A percentile compares a stretch with the other conserved stretches of the same genome.
These are phyloP conservation scores for Cladobotryum mycophilum DNA, from an alignment of 2,329 filamentous ascomycete genomes.

Conservation along the genomic window DNA sequence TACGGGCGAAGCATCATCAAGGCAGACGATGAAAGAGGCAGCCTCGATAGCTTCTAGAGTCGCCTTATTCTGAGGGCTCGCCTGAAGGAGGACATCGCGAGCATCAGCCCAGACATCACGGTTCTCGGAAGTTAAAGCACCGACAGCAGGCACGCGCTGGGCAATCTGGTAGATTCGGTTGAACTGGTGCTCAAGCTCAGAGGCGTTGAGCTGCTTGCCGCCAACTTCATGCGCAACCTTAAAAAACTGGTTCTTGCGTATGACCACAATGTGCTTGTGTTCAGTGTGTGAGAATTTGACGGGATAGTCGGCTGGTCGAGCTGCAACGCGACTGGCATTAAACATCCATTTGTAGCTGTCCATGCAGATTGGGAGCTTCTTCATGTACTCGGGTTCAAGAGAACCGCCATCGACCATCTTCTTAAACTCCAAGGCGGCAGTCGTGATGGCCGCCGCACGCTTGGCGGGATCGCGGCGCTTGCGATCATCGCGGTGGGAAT, in stretches of 20 bases:
- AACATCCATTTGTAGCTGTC: constrained; percentile 99
- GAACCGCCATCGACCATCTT: constrained; percentile 75
- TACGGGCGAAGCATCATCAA: constrained; percentile 85
- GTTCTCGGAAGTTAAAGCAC: constrained; percentile 83
- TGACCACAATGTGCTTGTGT: constrained; percentile 81
- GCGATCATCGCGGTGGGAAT: constrained; percentile 93
- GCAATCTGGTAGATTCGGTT: constrained; percentile 72
- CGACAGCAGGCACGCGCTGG: constrained; percentile 66
- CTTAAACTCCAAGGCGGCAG: constrained; percentile 87
- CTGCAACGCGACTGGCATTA: constrained; percentile 82
- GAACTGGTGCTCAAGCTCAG: constrained; percentile 89
- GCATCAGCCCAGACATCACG: constrained; percentile 89
- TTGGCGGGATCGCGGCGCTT: constrained; percentile 81
- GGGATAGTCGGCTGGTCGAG: constrained; percentile 73
- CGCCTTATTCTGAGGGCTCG: constrained; percentile 72
- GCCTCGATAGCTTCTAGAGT: constrained; percentile 79
- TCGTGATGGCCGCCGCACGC: constrained; percentile 85
- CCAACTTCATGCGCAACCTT: constrained; percentile 77
- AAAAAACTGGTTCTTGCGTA: constrained; percentile 97
- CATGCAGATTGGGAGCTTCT: constrained; percentile 95
- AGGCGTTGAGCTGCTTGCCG: constrained; percentile 79
- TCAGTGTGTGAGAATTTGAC: constrained; percentile 69
- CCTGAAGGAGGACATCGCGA: constrained; percentile 65
- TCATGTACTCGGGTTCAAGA: constrained; percentile 98
- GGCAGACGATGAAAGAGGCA: constrained; percentile 82